Evolutionary conservation across 192 early-diverging fungal species (phyloP), one percentile per base, ranked within the genome.

Genomic region (Backusella macrospora): DNA sequence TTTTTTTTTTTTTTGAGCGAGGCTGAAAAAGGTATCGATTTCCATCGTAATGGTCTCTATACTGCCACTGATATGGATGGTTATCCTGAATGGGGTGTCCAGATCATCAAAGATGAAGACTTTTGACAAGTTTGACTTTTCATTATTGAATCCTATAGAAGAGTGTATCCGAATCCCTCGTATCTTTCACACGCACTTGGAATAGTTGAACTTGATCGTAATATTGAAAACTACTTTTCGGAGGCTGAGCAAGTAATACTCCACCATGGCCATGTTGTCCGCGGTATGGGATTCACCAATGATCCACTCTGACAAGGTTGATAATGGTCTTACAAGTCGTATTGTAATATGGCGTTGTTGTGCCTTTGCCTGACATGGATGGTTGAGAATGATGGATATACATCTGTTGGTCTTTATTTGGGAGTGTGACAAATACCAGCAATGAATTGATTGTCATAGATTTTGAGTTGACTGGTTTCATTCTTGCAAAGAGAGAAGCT

Each of bases 111-210:
- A 8, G 73, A 73, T 29, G 70, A 70, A 16, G 77, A 80, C 6
- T 74, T 74, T 77, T 23, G 65, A 69, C n/a, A 83, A 73, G 23
- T 73, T 74, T 42, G 78, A 77, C 14, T 85, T 83, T 44, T 82
- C 85, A 46, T n/a, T 83, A 10, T 48, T 86, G 59, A 81, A 86
- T 65, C 70, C 82, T 47, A 85, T 83, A 39, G n/a, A 86, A 86
- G 63, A n/a, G 83, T 18, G 71, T 81, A 7, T 82, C 85, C 16
- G 79, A 86, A 70, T 76, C 81, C 29, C 29, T 80, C 12, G 73
- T 83, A 38, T 77, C 83, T 10, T 62, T 86, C 16, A 71, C 62
- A 12, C 71, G n/a, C 78, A 46, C 59, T 85, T 5, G 86, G 86
- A 26, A 82, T 71, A 29, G 73, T 87, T 71, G 73, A 73, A 7